Evolutionary conservation across 805 yeast species (phyloP), one percentile per base, ranked within the genome.

Genomic region (Candida odintsovae): DNA sequence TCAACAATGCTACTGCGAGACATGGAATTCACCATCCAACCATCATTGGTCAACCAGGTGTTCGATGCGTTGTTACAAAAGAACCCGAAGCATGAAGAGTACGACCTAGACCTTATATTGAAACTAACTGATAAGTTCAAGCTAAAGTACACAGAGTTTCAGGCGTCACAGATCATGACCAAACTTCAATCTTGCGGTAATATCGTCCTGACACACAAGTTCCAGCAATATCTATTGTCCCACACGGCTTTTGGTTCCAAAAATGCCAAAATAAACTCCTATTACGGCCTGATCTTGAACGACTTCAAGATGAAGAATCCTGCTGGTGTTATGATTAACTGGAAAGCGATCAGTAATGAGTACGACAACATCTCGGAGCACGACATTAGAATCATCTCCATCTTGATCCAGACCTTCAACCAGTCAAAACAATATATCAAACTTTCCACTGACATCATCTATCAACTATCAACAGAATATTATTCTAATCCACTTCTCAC

Each of bases 31-130:
- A 19, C 12, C 16, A 23, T 20, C n/a, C n/a, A 28, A 13, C 16
- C 10, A 13, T 13, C 23, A 19, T 15, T 45, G 1, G 46, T 45
- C 12, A 20, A 41, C 2, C 18, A 28, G 4, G 50, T 53, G 4
- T 7, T 53, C 6, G 28, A 50, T 3, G 16, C 52, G 2, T 42
- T 57, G 6, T 21, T 56, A 18, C 21, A 50, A 12, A 57, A 57
- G 25, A 42, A 47, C 31, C 63, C 63, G 6, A 44, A 31, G 6
- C 22, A 45, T 29, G 61, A 57, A n/a, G 61, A 54, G 37, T 37
- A 43, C 15, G 46, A 52, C 2, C 40, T 58, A 12, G 50, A 49
- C n/a, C 33, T 50, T 15, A 46, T 57, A 16, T 13, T 54, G n/a
- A 50, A 52, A 26, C 43, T 57, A 19, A 43, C 42, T 3, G 15